Evolutionary conservation across 805 yeast genomes (phyloP), one percentile per base, ranked within the genome.

Genomic region (Hanseniaspora hatyaiensis): DNA sequence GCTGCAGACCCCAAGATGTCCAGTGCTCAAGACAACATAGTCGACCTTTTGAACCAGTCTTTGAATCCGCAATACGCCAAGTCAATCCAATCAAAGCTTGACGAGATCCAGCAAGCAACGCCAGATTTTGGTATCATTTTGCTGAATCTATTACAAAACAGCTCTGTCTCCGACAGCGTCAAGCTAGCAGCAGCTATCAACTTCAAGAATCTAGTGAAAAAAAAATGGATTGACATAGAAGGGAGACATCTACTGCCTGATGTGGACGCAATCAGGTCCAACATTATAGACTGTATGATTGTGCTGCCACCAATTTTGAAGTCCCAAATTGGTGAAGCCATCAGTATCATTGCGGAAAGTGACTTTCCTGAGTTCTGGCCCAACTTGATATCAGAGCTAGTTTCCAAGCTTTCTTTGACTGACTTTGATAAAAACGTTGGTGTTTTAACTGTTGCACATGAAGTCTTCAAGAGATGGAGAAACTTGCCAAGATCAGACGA

Each of bases 381-480:
- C 1, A 71, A 73, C 44, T 70, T 92, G 52, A 68, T 86, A 29
- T 85, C 82, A 55, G 82, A 80, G 49, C 70, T 92, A 52, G 84
- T 87, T 0, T 57, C 69, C 1, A 79, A 78, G 58, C 68, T 92
- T 40, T 73, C 80, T 2, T 57, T 63, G 3, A 72, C 71, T n/a
- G 86, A 85, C 58, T 75, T 82, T 71, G 69, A 71, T 12, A 73
- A 77, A 45, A 86, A 87, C 61, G 82, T 80, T 55, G 95, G 96
- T 47, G 88, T 94, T 4, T 67, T 94, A 49, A 73, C 78, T 8
- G 97, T 94, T 18, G 94, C 96, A 4, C 98, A 92, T 62, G 84
- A 96, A 1, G 89, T 92, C 52, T 94, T 89, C 68, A 86, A 82
- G 62, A 78, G 94, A 65, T 92, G 99, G 99, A 75, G 98, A 59